phyloP scores from a whole-genome alignment of 1,284 basidiomycete genomes.

The Pyrrhoderma noxium region DNA sequence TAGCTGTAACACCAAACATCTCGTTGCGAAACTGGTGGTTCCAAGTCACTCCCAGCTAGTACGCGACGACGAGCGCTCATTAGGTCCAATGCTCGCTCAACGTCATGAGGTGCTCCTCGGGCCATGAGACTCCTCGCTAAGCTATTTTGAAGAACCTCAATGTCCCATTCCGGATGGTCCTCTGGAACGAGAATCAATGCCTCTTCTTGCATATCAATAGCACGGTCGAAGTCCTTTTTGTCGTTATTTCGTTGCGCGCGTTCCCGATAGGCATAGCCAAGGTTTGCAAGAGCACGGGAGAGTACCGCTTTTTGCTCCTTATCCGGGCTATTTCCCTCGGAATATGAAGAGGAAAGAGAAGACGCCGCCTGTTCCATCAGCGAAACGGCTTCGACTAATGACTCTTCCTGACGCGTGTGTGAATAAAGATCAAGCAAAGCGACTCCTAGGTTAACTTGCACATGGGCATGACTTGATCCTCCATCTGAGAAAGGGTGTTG shows the following conservation, averaged over 20 bases:
- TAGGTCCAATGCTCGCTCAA: slow-evolving; percentile 14
- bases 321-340: neutral
- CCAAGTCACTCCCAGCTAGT: neutral
- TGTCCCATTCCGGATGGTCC: slow-evolving; percentile 13
- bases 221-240: slow-evolving; percentile 6
- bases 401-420: slow-evolving; percentile 1
- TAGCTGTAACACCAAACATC: neutral
- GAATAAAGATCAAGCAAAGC: slow-evolving; percentile 11
- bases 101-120: slow-evolving; percentile 6
- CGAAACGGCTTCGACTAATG: slow-evolving; percentile 5
- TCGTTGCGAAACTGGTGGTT: neutral
- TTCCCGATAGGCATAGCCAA: slow-evolving; percentile 13
- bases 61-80: slow-evolving; percentile 3
- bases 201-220: slow-evolving; percentile 13
- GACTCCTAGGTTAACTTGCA: slow-evolving; percentile 13
- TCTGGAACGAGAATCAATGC: slow-evolving; percentile 7
- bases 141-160: slow-evolving; percentile 12
- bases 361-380: slow-evolving; percentile 4
- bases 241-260: slow-evolving; percentile 1
- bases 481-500: neutral
- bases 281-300: slow-evolving; percentile 13
- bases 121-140: slow-evolving; percentile 13
- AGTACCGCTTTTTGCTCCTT: neutral
- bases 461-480: neutral
- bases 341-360: neutral